Evolutionary conservation across 202 grass and related monocot species (phyloP).

Genomic region (Hordeum pubiflorum): DNA sequence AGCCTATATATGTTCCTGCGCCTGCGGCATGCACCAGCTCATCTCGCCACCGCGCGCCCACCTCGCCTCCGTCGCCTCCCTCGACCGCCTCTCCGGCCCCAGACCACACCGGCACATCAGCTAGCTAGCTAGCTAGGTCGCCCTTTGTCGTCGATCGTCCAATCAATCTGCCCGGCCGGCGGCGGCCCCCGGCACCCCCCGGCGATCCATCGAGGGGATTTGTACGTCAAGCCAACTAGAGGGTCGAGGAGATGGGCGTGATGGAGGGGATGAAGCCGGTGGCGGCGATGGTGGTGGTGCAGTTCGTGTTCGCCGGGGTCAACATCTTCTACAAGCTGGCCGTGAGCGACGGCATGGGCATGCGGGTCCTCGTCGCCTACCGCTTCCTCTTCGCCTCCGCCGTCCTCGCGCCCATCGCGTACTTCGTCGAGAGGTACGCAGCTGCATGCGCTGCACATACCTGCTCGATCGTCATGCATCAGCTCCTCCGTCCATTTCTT

Average conservation of each 20-base stretch:
- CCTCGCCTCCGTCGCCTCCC: too few relatives aligned
- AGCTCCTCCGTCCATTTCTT: too few relatives aligned
- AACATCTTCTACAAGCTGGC: constrained; percentile 95
- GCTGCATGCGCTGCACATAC: too few relatives aligned
- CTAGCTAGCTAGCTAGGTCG: too few relatives aligned
- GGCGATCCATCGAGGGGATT: neutral
- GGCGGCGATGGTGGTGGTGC: constrained; percentile 59
- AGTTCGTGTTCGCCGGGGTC: constrained; percentile 57
- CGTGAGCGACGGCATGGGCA: constrained; percentile 81
- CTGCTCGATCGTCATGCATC: too few relatives aligned
- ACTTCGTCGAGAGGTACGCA: constrained; percentile 66
- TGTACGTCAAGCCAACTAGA: neutral
- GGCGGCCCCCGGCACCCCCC: too few relatives aligned
- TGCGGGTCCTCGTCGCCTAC: constrained; percentile 64
- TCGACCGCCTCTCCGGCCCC: neutral
- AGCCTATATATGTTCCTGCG: neutral
- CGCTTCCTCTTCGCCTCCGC: constrained; percentile 71
- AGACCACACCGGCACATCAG: neutral
- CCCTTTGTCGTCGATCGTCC: too few relatives aligned
- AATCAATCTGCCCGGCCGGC: too few relatives aligned
- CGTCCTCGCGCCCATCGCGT: constrained; percentile 60
- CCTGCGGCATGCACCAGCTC: neutral
- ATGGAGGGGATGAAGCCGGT: constrained; percentile 40
- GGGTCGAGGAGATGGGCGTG: neutral
- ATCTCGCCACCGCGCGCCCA: neutral